A percentile compares a stretch with the other conserved stretches of the same genome.
These are phyloP conservation scores for Sclerotinia sclerotiorum DNA, from an alignment of 2,329 filamentous ascomycete species.

Conservation along the genomic window DNA sequence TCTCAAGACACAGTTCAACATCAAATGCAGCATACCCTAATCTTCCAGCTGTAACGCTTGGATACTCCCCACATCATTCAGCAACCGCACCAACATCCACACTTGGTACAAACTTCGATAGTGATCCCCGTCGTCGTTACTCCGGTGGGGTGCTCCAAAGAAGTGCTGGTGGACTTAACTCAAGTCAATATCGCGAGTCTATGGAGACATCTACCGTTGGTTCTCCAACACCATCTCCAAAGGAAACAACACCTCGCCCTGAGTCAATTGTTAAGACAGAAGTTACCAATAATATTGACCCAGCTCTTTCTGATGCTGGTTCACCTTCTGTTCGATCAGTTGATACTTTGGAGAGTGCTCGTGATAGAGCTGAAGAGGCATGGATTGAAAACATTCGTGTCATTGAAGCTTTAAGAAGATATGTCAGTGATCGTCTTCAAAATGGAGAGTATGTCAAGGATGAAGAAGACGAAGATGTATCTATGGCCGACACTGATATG, in stretches of 20 bases:
- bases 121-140: conserved; percentile 63
- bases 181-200: conserved; percentile 16
- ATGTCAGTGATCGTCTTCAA: conserved; percentile 57
- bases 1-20: conserved; percentile 60
- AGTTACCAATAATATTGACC: conserved; percentile 39
- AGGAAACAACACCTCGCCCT: conserved; percentile 36
- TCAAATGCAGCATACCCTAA: conserved; percentile 68
- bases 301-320: conserved; percentile 44
- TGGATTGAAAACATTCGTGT: conserved; percentile 67
- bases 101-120: conserved; percentile 66
- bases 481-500: conserved; percentile 29
- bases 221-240: conserved; percentile 36
- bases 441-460: conserved; percentile 52
- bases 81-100: conserved; percentile 66
- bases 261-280: conserved; percentile 46
- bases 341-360: conserved; percentile 51
- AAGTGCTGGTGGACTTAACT: conserved; percentile 43
- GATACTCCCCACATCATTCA: conserved; percentile 62
- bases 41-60: conserved; percentile 68
- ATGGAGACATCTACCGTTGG: conserved; percentile 37
- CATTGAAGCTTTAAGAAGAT: conserved; percentile 61
- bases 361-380: conserved; percentile 60
- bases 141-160: conserved; percentile 67
- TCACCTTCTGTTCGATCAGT: conserved; percentile 56
- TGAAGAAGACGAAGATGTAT: conserved; percentile 33